phyloP scores from a whole-genome alignment of 2,329 filamentous ascomycete genomes.

The Epicoccum nigrum region DNA sequence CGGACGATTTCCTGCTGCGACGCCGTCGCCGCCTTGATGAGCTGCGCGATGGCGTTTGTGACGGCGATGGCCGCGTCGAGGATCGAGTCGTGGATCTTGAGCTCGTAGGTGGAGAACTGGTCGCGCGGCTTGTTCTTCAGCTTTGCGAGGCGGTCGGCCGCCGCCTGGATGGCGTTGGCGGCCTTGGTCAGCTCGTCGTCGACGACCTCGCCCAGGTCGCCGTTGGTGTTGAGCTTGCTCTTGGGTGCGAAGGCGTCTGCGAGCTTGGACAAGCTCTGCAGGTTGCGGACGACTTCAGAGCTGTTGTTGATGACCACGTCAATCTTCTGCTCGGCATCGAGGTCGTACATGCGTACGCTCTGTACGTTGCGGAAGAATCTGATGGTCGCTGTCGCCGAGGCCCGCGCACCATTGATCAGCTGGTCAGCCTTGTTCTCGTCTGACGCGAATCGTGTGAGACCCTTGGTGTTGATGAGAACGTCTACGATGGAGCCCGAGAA shows the following conservation, averaged over 20 bases:
- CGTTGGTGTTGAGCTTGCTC: conserved; percentile 80
- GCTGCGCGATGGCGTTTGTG: conserved; percentile 88
- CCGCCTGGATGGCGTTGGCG: conserved; percentile 92
- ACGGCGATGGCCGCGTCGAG: conserved; percentile 91
- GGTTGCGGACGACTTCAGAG: conserved; percentile 90
- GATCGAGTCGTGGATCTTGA: conserved; percentile 94
- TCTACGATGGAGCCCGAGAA: conserved; percentile 92
- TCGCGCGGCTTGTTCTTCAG: conserved; percentile 96
- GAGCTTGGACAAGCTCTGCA: conserved; percentile 91
- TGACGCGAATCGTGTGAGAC: conserved; percentile 86
- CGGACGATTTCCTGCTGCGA: conserved; percentile 97
- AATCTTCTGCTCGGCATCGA: conserved; percentile 90
- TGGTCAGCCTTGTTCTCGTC: conserved; percentile 95
- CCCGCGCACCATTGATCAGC: conserved; percentile 79
- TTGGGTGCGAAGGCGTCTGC: conserved; percentile 91
- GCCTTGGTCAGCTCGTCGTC: conserved; percentile 91
- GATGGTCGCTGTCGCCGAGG: conserved; percentile 84
- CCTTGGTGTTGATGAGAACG: conserved; percentile 95
- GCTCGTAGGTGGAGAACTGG: conserved; percentile 92
- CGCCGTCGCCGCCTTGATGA: conserved; percentile 92
- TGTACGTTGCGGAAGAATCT: conserved; percentile 94
- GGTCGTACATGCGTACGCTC: conserved; percentile 89
- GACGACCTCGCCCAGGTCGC: conserved; percentile 90
- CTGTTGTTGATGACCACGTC: conserved; percentile 98
- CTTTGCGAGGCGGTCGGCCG: conserved; percentile 85